phyloP scores from a whole-genome alignment of 2,329 filamentous ascomycete species.

The Emergomyces orientalis region DNA sequence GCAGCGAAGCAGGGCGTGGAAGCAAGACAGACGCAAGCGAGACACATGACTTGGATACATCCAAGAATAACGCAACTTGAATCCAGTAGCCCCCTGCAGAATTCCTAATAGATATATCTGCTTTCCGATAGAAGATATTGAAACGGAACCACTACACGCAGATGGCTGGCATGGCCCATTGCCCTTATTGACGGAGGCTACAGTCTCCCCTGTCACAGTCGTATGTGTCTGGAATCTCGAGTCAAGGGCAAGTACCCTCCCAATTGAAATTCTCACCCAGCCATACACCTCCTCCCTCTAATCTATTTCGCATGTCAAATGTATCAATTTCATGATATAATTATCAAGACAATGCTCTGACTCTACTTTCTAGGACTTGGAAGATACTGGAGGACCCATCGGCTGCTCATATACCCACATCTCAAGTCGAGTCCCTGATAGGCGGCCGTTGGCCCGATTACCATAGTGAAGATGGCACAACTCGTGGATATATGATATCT shows the following conservation, averaged over 20 bases:
- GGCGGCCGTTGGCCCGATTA: neutral
- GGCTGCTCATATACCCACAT: slow-evolving; percentile 1
- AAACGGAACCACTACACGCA: neutral
- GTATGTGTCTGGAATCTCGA: neutral
- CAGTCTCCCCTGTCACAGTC: neutral
- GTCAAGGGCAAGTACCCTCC: neutral
- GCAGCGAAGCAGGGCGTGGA: neutral
- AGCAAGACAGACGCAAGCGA: neutral
- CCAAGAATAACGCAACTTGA: neutral
- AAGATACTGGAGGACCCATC: slow-evolving; percentile 6
- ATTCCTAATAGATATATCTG: neutral
- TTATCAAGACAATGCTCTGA: neutral
- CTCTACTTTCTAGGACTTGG: neutral
- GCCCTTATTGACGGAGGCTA: neutral
- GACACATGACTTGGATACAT: neutral
- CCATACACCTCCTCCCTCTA: neutral
- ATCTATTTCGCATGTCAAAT: neutral
- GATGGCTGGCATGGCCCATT: neutral
- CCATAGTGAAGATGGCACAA: slow-evolving; percentile 3
- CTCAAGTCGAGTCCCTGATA: neutral
- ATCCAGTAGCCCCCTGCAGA: no score
- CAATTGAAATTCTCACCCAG: neutral
- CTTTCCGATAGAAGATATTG: neutral
- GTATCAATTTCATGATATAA: neutral
- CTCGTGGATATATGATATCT: slow-evolving; percentile 2